A percentile compares a stretch with the other conserved stretches of the same genome.
These are phyloP conservation scores for Candida cerambycidarum DNA, from an alignment of 805 yeast species.

Conservation along the genomic window DNA sequence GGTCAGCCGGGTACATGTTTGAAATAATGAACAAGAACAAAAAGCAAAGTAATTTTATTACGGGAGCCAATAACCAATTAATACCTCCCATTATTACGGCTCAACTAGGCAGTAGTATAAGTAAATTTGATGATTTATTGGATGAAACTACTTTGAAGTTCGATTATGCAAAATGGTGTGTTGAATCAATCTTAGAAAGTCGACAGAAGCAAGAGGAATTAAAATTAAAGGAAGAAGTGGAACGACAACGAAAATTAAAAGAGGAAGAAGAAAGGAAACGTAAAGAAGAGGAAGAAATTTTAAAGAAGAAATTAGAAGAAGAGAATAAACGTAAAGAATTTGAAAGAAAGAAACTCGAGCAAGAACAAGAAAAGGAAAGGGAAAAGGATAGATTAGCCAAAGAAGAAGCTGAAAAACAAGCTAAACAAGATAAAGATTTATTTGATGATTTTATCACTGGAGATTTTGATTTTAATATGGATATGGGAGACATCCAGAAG, in stretches of 20 bases:
- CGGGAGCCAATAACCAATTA: slow-evolving; percentile 43
- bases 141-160: slow-evolving; percentile 43
- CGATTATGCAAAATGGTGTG: slow-evolving; percentile 45
- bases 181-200: slow-evolving; percentile 42
- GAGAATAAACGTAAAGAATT: slow-evolving; percentile 20
- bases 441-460: slow-evolving; percentile 17
- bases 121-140: slow-evolving; percentile 40
- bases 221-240: slow-evolving; percentile 33
- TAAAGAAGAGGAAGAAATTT: slow-evolving; percentile 17
- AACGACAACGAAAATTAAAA: slow-evolving; percentile 21
- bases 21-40: slow-evolving; percentile 42
- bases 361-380: slow-evolving; percentile 25
- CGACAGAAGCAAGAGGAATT: slow-evolving; percentile 42
- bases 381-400: slow-evolving; percentile 17
- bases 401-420: slow-evolving; percentile 19
- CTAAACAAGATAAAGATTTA: slow-evolving; percentile 13
- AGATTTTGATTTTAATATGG: slow-evolving; percentile 21
- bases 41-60: slow-evolving; percentile 39
- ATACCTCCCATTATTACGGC: slow-evolving; percentile 37
- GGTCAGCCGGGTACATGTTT: slow-evolving; percentile 43
- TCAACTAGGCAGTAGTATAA: slow-evolving; percentile 34
- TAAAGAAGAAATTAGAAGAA: slow-evolving; percentile 17
- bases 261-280: slow-evolving; percentile 19
- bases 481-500: slow-evolving; percentile 10
- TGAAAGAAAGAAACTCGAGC: slow-evolving; percentile 20